Evolutionary conservation across 345 rosid genomes (phyloP), one percentile per base, ranked within the genome.

Genomic region (sweet orange (Citrus sinensis)): DNA sequence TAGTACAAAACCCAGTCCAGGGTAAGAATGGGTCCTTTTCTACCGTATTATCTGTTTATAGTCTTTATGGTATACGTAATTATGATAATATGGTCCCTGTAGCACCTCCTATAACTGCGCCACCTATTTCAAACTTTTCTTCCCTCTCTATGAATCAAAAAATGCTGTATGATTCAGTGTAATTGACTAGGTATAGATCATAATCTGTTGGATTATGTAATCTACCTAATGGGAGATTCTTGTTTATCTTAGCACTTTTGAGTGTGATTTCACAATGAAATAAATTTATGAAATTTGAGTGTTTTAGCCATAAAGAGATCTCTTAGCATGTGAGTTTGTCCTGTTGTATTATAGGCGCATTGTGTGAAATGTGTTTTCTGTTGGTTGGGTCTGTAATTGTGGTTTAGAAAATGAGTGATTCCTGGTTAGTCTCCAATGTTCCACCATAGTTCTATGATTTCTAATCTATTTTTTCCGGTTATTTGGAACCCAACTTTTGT

Each of bases 1-100:
- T 64, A 76, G 42, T 67, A 77, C 80, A 78, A 90, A 87, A 83
- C 97, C 98, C 84, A 86, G 58, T 80, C 90, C 90, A 40, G 98
- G 98, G 97, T 94, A 88, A 84, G 80, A 63, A 81, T 78, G 30
- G 51, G 71, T 54, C 37, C 80, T 39, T 80, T 70, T 39, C 64
- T 71, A 76, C 61, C 66, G 40, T 46, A 42, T 27, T 70, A 56
- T 27, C 30, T 67, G 66, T 22, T 35, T 59, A 40, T 39, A 19
- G 40, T 81, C 72, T 74, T 30, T 74, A 13, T 35, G 35, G 1
- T 40, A 4, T 78, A 46, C 6, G 27, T 30, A 59, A 39, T 34
- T 54, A 51, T 71, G 67, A 11, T 37, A 29, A 16, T 64, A 11
- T 35, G 39, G 60, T 68, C 22, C 49, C 13, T 67, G 22, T 64